These are phyloP conservation scores for Suillus lakei DNA, from an alignment of 768 basidiomycete genomes.

Conservation along the genomic window DNA sequence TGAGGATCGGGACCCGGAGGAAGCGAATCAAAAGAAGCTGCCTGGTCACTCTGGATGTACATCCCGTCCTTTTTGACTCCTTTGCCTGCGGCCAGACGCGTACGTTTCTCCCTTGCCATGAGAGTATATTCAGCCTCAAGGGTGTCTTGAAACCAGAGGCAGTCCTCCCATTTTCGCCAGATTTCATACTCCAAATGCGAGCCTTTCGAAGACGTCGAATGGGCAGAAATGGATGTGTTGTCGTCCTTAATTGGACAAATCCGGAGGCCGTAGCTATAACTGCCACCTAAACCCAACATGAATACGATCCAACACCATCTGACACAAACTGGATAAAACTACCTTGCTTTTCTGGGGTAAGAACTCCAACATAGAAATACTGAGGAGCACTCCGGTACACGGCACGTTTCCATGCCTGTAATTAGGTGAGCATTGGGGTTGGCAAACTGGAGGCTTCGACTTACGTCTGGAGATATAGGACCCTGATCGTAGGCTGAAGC, in stretches of 20 bases:
- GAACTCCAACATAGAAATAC: conserved; percentile 61
- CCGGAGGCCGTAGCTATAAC: conserved; percentile 65
- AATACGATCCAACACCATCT: conserved; percentile 5
- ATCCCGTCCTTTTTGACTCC: conserved; percentile 75
- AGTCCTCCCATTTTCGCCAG: conserved; percentile 86
- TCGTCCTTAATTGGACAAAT: conserved; percentile 50
- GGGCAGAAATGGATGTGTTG: conserved; percentile 30
- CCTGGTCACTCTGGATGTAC: conserved; percentile 69
- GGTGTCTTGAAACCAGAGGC: conserved; percentile 72
- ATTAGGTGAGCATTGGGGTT: neutral
- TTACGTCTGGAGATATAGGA: conserved; percentile 30
- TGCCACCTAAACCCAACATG: conserved; percentile 45
- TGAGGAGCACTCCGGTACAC: conserved; percentile 63
- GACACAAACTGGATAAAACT: conserved; percentile 20
- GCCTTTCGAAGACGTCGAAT: conserved; percentile 32
- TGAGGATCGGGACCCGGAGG: conserved; percentile 84
- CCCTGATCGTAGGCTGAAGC: conserved; percentile 10
- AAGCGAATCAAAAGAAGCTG: conserved; percentile 85
- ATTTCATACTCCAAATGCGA: conserved; percentile 64
- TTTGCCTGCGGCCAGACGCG: conserved; percentile 70
- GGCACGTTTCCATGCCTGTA: conserved; percentile 64
- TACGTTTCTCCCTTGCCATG: conserved; percentile 69
- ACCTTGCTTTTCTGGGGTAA: conserved; percentile 65
- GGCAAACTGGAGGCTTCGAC: conserved; percentile 12
- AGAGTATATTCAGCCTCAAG: conserved; percentile 69